These are phyloP conservation scores for Cyberlindnera mississippiensis DNA, from an alignment of 805 yeast genomes.

Conservation along the genomic window DNA sequence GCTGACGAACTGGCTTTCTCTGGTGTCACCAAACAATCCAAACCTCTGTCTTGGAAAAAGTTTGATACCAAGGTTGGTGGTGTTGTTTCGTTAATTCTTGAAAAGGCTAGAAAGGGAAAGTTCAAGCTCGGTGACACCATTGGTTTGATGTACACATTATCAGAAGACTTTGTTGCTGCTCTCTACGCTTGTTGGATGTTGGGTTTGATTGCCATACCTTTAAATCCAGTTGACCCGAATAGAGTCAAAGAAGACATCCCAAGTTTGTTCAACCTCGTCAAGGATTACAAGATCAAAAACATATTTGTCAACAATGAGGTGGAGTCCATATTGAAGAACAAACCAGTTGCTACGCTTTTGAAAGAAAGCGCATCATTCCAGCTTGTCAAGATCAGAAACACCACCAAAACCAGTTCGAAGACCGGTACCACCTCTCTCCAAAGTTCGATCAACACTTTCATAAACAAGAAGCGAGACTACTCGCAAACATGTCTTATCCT, in stretches of 20 bases:
- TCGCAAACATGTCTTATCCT: slow-evolving; percentile 55
- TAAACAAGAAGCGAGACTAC: slow-evolving; percentile 7
- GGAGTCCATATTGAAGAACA: slow-evolving; percentile 64
- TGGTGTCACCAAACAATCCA: slow-evolving; percentile 38
- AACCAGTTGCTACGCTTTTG: slow-evolving; percentile 55
- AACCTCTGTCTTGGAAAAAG: slow-evolving; percentile 71
- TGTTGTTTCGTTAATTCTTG: slow-evolving; percentile 65
- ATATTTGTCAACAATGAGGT: slow-evolving; percentile 77
- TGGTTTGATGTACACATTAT: slow-evolving; percentile 76
- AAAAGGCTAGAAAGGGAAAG: slow-evolving; percentile 64
- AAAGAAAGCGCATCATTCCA: slow-evolving; percentile 39
- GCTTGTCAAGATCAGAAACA: slow-evolving; percentile 59
- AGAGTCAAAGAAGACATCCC: slow-evolving; percentile 71
- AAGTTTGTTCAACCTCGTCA: slow-evolving; percentile 59
- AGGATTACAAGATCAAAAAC: slow-evolving; percentile 66
- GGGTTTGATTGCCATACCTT: slow-evolving; percentile 75
- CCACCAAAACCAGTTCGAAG: slow-evolving; percentile 48
- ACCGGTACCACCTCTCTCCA: slow-evolving; percentile 19
- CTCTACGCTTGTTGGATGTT: slow-evolving; percentile 81
- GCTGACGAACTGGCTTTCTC: slow-evolving; percentile 79
- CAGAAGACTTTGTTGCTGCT: slow-evolving; percentile 82
- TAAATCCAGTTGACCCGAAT: slow-evolving; percentile 64
- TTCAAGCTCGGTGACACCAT: slow-evolving; percentile 69
- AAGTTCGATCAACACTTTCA: slow-evolving; percentile 21
- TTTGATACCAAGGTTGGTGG: slow-evolving; percentile 76